Evolutionary conservation across 1,284 basidiomycete genomes (phyloP).

Genomic region (Pterulicium gracile): DNA sequence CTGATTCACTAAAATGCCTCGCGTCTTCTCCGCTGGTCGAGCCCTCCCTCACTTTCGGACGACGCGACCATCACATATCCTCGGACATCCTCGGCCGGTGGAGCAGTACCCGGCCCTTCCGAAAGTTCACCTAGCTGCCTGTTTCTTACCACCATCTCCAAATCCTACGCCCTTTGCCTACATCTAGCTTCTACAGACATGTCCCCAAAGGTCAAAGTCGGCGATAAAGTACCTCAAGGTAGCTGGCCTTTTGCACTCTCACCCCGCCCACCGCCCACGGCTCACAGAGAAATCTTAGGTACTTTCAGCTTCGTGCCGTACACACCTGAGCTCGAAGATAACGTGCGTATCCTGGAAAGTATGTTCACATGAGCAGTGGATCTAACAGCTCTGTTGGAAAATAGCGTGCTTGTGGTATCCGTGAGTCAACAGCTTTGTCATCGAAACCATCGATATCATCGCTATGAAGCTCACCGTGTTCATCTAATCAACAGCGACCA

Average conservation of each 20-base stretch:
- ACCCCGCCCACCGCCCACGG: not conserved
- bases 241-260: not conserved
- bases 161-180: too few species aligned
- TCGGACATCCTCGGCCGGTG: too few species aligned
- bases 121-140: too few species aligned
- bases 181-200: too few species aligned
- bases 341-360: conserved; percentile 25
- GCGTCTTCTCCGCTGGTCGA: too few species aligned
- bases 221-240: conserved; percentile 48
- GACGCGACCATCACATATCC: too few species aligned
- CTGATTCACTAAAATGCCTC: too few species aligned
- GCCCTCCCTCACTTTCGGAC: too few species aligned
- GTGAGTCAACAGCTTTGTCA: conserved; percentile 33
- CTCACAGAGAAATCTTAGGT: conserved; percentile 16
- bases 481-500: conserved; percentile 27
- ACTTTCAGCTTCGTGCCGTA: conserved; percentile 59
- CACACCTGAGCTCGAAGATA: conserved; percentile 52
- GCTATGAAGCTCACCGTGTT: conserved; percentile 4
- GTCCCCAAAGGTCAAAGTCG: conserved; percentile 36
- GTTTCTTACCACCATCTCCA: too few species aligned
- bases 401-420: conserved; percentile 48
- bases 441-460: conserved; percentile 1
- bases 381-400: conserved; percentile 9
- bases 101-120: too few species aligned
- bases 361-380: conserved; percentile 7